Evolutionary conservation across 331 rosid species (phyloP).

Genomic region (Pyracantha coccinea): DNA sequence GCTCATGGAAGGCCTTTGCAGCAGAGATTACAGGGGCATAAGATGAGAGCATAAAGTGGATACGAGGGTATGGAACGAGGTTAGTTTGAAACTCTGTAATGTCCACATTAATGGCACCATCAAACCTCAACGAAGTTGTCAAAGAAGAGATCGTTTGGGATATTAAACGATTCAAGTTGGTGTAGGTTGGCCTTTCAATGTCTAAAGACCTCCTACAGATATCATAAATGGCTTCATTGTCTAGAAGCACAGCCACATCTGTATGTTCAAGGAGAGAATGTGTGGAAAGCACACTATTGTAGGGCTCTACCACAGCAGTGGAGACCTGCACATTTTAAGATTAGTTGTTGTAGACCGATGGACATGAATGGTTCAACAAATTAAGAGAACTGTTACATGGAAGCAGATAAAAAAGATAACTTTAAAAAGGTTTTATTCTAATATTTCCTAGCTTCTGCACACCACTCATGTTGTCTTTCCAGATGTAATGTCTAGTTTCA

Average conservation of each 20-base stretch:
- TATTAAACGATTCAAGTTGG: conserved; percentile 55
- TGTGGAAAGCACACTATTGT: conserved; percentile 58
- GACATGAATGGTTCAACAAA: neutral
- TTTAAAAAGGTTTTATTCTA: neutral
- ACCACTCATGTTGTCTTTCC: neutral
- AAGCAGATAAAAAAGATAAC: neutral
- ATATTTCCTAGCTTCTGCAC: neutral
- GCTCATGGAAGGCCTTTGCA: conserved; percentile 58
- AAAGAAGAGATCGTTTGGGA: conserved; percentile 58
- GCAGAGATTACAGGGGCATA: conserved; percentile 65
- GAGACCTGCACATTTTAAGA: conserved; percentile 40
- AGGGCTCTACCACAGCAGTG: conserved; percentile 73
- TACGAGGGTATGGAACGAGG: conserved; percentile 69
- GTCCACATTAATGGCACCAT: conserved; percentile 73
- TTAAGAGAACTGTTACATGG: neutral
- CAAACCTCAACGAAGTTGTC: conserved; percentile 66
- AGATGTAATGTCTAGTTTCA: neutral
- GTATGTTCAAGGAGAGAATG: conserved; percentile 61
- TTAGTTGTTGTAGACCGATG: neutral
- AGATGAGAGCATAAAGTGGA: conserved; percentile 71
- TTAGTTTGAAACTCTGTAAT: conserved; percentile 63
- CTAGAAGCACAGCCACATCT: conserved; percentile 57
- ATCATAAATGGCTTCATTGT: conserved; percentile 66
- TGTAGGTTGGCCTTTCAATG: conserved; percentile 55
- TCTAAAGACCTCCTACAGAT: conserved; percentile 64